Evolutionary conservation across 2,329 filamentous ascomycete species (phyloP).

Genomic region (Paraconiothyrium brasiliense): DNA sequence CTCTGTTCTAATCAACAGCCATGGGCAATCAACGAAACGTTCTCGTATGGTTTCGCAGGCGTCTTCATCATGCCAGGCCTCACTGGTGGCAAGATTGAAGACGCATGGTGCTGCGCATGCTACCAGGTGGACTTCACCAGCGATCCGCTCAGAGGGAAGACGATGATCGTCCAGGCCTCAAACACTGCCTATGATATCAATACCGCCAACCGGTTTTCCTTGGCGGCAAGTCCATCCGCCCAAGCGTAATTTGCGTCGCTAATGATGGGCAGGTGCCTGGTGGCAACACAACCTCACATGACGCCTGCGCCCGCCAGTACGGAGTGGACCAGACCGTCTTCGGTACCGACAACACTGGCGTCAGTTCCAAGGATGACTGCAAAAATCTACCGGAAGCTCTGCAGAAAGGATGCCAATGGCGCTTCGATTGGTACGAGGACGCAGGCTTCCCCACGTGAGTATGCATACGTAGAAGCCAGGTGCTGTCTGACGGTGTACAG

Average conservation of each 20-base stretch:
- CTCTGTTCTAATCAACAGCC: slow-evolving; percentile 69
- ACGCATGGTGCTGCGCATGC: slow-evolving; percentile 73
- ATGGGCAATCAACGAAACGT: slow-evolving; percentile 66
- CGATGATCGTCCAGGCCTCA: slow-evolving; percentile 70
- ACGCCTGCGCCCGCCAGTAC: slow-evolving; percentile 46
- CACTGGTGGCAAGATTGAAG: slow-evolving; percentile 59
- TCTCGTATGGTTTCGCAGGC: slow-evolving; percentile 73
- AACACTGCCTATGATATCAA: slow-evolving; percentile 63
- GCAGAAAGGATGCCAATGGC: slow-evolving; percentile 41
- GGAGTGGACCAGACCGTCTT: slow-evolving; percentile 45
- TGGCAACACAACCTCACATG: slow-evolving; percentile 46
- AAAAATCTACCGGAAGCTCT: slow-evolving; percentile 43
- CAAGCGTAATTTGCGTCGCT: slow-evolving; percentile 17
- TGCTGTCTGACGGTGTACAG: slow-evolving; percentile 39
- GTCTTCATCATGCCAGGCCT: slow-evolving; percentile 58
- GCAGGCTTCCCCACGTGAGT: slow-evolving; percentile 45
- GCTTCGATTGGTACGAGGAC: slow-evolving; percentile 50
- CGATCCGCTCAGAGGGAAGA: slow-evolving; percentile 65
- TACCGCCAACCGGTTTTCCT: slow-evolving; percentile 45
- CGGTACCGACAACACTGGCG: slow-evolving; percentile 38
- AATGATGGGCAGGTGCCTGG: slow-evolving; percentile 42
- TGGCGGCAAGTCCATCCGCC: slow-evolving; percentile 39
- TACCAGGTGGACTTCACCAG: slow-evolving; percentile 70
- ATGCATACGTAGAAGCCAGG: slow-evolving; percentile 15
- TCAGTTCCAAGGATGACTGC: slow-evolving; percentile 43